A percentile compares a stretch with the other conserved stretches of the same genome.
These are phyloP conservation scores for Schizosaccharomyces lindneri DNA, from an alignment of 805 yeast genomes.

Conservation along the genomic window DNA sequence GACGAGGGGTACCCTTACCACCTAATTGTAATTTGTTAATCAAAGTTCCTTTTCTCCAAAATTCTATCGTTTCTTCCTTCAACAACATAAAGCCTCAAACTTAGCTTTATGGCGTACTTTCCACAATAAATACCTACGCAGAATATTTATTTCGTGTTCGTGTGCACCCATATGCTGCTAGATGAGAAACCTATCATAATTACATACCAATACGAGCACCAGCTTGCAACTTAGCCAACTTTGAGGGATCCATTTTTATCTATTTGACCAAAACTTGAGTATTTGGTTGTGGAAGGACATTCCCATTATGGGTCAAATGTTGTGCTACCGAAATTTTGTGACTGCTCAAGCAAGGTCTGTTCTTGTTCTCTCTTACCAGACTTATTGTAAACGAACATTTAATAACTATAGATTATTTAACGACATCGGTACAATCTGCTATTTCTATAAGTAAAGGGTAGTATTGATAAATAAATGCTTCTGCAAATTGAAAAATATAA, in stretches of 20 bases:
- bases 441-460: too few species aligned
- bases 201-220: slow-evolving; percentile 50
- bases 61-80: too few species aligned
- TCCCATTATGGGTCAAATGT: neutral
- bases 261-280: neutral
- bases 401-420: too few species aligned
- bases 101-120: too few species aligned
- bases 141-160: too few species aligned
- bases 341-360: neutral
- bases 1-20: slow-evolving; percentile 50
- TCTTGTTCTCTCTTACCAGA: neutral
- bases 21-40: slow-evolving; percentile 4
- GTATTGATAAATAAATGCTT: too few species aligned
- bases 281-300: neutral
- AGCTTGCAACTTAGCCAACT: slow-evolving; percentile 64
- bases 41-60: neutral
- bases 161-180: too few species aligned
- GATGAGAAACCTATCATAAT: neutral
- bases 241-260: slow-evolving; percentile 24
- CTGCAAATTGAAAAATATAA: too few species aligned
- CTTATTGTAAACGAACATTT: too few species aligned
- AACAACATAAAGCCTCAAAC: too few species aligned
- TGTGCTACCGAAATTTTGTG: neutral
- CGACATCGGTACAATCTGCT: too few species aligned
- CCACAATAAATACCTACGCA: too few species aligned